phyloP scores from a whole-genome alignment of 805 yeast genomes.

The Candida sphagnicola region DNA sequence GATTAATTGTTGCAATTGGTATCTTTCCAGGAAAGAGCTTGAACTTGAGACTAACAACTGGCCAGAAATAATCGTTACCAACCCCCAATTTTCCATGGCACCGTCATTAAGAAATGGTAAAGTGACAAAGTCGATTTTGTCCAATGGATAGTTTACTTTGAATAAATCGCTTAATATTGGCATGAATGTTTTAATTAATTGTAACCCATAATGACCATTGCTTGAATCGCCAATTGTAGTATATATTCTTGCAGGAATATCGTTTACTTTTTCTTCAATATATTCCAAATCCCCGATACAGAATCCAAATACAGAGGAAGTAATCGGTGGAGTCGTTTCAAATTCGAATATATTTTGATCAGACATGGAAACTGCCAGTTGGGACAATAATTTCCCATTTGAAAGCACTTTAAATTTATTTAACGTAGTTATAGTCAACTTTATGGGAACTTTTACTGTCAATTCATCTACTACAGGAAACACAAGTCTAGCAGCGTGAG shows the following conservation, averaged over 20 bases:
- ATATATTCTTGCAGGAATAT: conserved; percentile 47
- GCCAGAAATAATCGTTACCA: conserved; percentile 55
- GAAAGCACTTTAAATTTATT: conserved; percentile 48
- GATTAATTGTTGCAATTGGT: conserved; percentile 48
- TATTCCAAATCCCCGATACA: conserved; percentile 64
- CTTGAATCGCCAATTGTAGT: conserved; percentile 51
- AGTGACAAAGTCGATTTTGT: conserved; percentile 63
- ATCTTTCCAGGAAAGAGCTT: conserved; percentile 20
- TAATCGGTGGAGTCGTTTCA: conserved; percentile 52
- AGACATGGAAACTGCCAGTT: conserved; percentile 18
- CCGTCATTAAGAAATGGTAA: conserved; percentile 72
- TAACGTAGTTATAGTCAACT: conserved; percentile 45
- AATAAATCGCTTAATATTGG: conserved; percentile 47
- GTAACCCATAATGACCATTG: conserved; percentile 48
- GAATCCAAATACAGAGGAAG: conserved; percentile 64
- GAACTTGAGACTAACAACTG: conserved; percentile 28
- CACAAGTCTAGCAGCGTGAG: conserved; percentile 56
- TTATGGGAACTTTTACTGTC: conserved; percentile 47
- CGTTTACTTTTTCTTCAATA: conserved; percentile 16
- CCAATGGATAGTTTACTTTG: conserved; percentile 48
- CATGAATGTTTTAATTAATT: conserved; percentile 42
- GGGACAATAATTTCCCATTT: conserved; percentile 24
- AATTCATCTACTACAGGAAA: conserved; percentile 73
- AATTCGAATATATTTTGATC: conserved; percentile 33
- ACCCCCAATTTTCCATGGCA: conserved; percentile 79